Evolutionary conservation across 768 basidiomycete genomes (phyloP).

Genomic region (Mycena belliarum): DNA sequence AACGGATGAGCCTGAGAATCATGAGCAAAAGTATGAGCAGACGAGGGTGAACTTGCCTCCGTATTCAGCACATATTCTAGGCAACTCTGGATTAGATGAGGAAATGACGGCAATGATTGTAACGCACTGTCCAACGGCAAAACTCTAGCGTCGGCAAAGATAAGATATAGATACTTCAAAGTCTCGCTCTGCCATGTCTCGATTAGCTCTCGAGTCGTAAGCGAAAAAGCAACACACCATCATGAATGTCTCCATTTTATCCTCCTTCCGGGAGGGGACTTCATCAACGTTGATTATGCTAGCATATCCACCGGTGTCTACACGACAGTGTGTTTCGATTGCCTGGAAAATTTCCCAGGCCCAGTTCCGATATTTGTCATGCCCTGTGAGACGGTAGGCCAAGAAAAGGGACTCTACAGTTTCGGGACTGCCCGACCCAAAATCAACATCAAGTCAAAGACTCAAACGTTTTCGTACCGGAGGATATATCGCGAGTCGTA

Average conservation of each 20-base stretch:
- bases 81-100: not conserved
- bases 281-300: conserved; percentile 84
- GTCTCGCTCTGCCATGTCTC: conserved; percentile 70
- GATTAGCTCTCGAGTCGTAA: not conserved
- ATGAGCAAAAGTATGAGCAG: not conserved
- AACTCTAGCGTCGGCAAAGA: conserved; percentile 76
- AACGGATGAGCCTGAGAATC: conserved; percentile 22
- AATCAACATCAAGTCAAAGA: not conserved
- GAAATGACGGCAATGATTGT: not conserved
- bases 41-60: conserved; percentile 4
- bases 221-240: conserved; percentile 51
- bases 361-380: conserved; percentile 74
- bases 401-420: conserved; percentile 93
- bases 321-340: conserved; percentile 79
- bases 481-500: conserved; percentile 95
- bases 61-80: conserved; percentile 24
- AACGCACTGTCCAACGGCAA: conserved; percentile 74
- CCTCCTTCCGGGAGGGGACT: conserved; percentile 65
- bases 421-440: conserved; percentile 64
- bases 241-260: conserved; percentile 96
- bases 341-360: conserved; percentile 91
- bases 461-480: conserved; percentile 44
- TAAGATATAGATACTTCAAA: conserved; percentile 85
- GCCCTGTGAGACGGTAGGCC: conserved; percentile 87
- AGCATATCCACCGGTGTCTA: conserved; percentile 82